These are phyloP conservation scores for Fomitopsis schrenkii DNA, from an alignment of 1,284 basidiomycete genomes.

Conservation along the genomic window DNA sequence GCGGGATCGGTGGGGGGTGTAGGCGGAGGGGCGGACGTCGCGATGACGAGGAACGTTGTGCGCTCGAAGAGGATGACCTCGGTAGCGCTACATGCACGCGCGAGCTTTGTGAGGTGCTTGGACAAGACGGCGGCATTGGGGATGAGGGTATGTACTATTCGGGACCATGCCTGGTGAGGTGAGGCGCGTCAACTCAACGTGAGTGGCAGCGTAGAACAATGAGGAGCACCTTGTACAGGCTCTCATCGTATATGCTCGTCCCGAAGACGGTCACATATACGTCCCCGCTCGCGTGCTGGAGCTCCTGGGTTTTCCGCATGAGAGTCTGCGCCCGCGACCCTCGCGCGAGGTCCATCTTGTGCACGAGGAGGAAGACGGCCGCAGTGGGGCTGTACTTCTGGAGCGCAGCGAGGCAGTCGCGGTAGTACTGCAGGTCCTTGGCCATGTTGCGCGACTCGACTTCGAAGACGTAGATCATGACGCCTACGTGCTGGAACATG, in stretches of 20 bases:
- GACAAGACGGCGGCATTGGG: conserved; percentile 91
- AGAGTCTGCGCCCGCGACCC: conserved; percentile 57
- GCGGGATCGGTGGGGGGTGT: conserved; percentile 11
- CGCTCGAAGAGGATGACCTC: conserved; percentile 97
- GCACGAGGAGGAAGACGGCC: conserved; percentile 85
- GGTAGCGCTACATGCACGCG: conserved; percentile 81
- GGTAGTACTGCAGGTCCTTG: conserved; percentile 85
- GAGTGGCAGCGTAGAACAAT: conserved; percentile 2
- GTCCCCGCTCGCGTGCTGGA: conserved; percentile 62
- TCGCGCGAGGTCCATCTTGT: conserved; percentile 93
- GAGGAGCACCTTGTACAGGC: conserved; percentile 80
- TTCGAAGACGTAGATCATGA: conserved; percentile 98
- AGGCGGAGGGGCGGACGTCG: conserved; percentile 50
- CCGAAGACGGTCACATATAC: conserved; percentile 70
- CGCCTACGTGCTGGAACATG: conserved; percentile 94
- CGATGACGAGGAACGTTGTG: conserved; percentile 96
- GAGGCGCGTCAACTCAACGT: not conserved
- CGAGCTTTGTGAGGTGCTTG: conserved; percentile 81
- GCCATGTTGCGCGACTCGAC: conserved; percentile 72
- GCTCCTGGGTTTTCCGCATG: conserved; percentile 64
- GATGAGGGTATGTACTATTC: conserved; percentile 94
- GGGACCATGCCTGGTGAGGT: conserved; percentile 84
- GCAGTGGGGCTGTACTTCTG: conserved; percentile 77
- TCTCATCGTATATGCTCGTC: conserved; percentile 99
- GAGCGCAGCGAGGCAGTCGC: conserved; percentile 80